phyloP scores from a whole-genome alignment of 148 eudicot genomes.

The Diospyros kaki region DNA sequence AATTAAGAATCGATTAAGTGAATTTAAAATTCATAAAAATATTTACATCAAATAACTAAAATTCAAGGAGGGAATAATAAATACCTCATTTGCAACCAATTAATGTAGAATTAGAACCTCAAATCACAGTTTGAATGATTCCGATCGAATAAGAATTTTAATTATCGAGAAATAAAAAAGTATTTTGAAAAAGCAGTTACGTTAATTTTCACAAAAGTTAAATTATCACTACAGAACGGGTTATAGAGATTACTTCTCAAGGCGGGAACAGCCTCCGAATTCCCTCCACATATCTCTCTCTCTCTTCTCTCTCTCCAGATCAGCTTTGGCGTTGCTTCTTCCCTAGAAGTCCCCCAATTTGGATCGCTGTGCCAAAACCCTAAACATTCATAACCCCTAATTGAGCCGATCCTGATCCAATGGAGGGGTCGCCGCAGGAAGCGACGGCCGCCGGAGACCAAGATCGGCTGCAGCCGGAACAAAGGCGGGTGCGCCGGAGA shows the following conservation, averaged over 20 bases:
- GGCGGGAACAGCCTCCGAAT: conserved; percentile 31
- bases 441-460: conserved; percentile 18
- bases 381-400: conserved; percentile 34
- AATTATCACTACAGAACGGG: not conserved
- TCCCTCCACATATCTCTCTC: conserved; percentile 4
- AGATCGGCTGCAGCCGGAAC: too few relatives aligned
- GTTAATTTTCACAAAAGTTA: not conserved
- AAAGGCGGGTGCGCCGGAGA: conserved; percentile 34
- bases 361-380: conserved; percentile 16
- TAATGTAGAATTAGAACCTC: too few relatives aligned
- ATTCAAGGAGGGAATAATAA: too few relatives aligned
- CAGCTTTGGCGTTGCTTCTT: not conserved
- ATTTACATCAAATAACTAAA: too few relatives aligned
- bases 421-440: conserved; percentile 30
- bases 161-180: too few relatives aligned
- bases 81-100: too few relatives aligned
- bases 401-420: conserved; percentile 12
- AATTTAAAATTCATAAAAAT: too few relatives aligned
- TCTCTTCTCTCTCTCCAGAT: not conserved
- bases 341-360: conserved; percentile 20
- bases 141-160: too few relatives aligned
- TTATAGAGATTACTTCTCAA: not conserved
- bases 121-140: too few relatives aligned
- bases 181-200: too few relatives aligned
- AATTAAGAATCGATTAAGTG: too few relatives aligned